Percentiles rank a stretch among this genome's conserved stretches.
phyloP scores from a whole-genome alignment of 352 stramenopile species.

The Aphanomyces euteiches region DNA sequence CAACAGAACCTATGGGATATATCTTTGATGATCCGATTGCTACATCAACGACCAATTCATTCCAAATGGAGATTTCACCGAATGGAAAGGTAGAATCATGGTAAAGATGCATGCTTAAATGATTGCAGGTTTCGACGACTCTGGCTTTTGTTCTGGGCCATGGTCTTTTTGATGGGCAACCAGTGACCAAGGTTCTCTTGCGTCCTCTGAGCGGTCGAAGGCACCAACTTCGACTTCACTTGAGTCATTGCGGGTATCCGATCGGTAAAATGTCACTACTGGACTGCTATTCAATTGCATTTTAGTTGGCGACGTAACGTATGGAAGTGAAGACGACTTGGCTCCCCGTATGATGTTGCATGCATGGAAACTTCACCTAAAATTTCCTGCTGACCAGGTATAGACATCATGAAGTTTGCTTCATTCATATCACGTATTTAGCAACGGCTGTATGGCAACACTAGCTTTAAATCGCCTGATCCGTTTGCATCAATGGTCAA shows the following conservation, averaged over 20 bases:
- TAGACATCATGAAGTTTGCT: neutral
- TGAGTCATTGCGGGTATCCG: conserved; percentile 66
- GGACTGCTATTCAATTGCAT: neutral
- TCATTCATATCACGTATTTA: neutral
- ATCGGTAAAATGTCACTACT: conserved; percentile 35
- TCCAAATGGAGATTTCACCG: conserved; percentile 64
- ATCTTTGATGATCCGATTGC: conserved; percentile 74
- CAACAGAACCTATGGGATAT: conserved; percentile 59
- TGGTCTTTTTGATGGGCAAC: conserved; percentile 44
- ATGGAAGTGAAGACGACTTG: conserved; percentile 52
- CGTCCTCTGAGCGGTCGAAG: conserved; percentile 70
- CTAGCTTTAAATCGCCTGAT: conserved; percentile 62
- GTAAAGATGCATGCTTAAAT: neutral
- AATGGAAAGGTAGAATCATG: conserved; percentile 11
- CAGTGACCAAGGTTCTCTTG: conserved; percentile 80
- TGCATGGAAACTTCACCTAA: conserved; percentile 76
- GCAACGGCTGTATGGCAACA: conserved; percentile 53
- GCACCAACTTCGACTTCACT: conserved; percentile 81
- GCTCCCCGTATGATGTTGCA: conserved; percentile 83
- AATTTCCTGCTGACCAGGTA: conserved; percentile 45
- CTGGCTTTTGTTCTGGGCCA: conserved; percentile 77
- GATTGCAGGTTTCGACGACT: conserved; percentile 45
- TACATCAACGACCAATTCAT: conserved; percentile 53
- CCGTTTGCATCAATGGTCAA: conserved; percentile 62
- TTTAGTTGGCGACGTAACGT: conserved; percentile 63